phyloP scores from a whole-genome alignment of 1,284 basidiomycete species.

The Apiotrichum porosum region DNA sequence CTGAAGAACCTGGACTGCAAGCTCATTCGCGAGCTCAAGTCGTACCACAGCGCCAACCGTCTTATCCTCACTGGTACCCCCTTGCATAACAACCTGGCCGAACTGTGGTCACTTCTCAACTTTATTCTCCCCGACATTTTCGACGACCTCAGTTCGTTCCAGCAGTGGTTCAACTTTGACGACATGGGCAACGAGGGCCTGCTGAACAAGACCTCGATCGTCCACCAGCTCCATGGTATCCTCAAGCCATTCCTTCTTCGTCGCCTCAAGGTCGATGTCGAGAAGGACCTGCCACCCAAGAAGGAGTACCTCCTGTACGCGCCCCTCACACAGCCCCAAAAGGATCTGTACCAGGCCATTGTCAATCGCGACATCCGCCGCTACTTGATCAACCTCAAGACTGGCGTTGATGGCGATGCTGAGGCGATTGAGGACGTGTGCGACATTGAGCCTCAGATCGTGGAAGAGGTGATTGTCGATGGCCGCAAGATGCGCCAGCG shows the following conservation, averaged over 20 bases:
- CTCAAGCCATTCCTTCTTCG: slow-evolving; percentile 93
- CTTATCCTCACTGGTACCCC: slow-evolving; percentile 94
- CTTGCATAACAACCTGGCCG: slow-evolving; percentile 87
- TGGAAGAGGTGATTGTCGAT: slow-evolving; percentile 17
- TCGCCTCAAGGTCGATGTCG: slow-evolving; percentile 86
- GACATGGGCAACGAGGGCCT: slow-evolving; percentile 48
- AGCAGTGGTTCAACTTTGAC: slow-evolving; percentile 67
- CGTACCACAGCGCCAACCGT: slow-evolving; percentile 74
- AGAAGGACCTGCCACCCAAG: slow-evolving; percentile 69
- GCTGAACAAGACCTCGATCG: slow-evolving; percentile 58
- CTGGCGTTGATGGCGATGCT: slow-evolving; percentile 19
- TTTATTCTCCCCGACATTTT: slow-evolving; percentile 93
- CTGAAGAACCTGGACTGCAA: slow-evolving; percentile 89
- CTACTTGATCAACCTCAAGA: slow-evolving; percentile 57
- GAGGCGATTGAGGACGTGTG: slow-evolving; percentile 21
- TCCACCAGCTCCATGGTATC: slow-evolving; percentile 79
- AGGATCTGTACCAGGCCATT: slow-evolving; percentile 76
- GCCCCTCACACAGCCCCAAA: slow-evolving; percentile 74
- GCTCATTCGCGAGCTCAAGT: slow-evolving; percentile 86
- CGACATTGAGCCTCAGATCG: not conserved
- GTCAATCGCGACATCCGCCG: slow-evolving; percentile 62
- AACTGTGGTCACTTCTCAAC: slow-evolving; percentile 91
- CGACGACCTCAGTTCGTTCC: slow-evolving; percentile 80
- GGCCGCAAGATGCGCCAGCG: slow-evolving; percentile 37
- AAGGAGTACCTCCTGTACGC: slow-evolving; percentile 95